A percentile compares a stretch with the other conserved stretches of the same genome.
Evolutionary conservation across 176 grass and related monocot species (phyloP).

Genomic region (Dactylis glomerata): DNA sequence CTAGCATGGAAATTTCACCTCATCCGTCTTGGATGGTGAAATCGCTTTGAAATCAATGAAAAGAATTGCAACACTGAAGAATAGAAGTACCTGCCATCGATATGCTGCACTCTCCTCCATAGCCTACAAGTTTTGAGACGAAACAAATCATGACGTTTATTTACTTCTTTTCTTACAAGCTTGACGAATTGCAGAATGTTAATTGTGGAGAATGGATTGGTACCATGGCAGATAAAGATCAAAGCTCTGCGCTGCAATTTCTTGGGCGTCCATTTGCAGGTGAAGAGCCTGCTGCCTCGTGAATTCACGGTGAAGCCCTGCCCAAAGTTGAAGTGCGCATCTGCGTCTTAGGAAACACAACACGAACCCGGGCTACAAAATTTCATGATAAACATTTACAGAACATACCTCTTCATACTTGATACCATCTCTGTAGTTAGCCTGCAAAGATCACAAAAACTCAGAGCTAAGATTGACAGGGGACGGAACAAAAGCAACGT

Average conservation of each 20-base stretch:
- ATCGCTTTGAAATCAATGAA: neutral
- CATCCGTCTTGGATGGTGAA: neutral
- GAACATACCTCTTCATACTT: slow-evolving; percentile 7
- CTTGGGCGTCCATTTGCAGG: slow-evolving; percentile 54
- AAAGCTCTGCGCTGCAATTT: slow-evolving; percentile 40
- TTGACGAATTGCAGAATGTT: neutral
- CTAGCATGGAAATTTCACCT: neutral
- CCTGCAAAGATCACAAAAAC: slow-evolving; percentile 11
- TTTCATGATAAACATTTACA: neutral
- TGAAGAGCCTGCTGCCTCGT: slow-evolving; percentile 52
- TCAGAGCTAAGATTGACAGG: neutral
- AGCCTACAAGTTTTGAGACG: neutral
- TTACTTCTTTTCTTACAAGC: neutral
- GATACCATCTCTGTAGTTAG: neutral
- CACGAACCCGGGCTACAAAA: neutral
- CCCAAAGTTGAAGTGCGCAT: neutral
- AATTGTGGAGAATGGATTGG: neutral
- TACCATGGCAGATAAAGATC: slow-evolving; percentile 46
- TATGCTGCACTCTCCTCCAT: slow-evolving; percentile 23
- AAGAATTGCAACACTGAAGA: neutral
- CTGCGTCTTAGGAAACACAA: neutral
- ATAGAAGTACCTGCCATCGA: slow-evolving; percentile 5
- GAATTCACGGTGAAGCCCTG: slow-evolving; percentile 57
- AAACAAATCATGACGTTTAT: neutral
- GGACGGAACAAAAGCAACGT: neutral